Evolutionary conservation across 2,329 filamentous ascomycete species (phyloP), one percentile per base, ranked within the genome.

Genomic region (Beauveria scarabaeidicola): DNA sequence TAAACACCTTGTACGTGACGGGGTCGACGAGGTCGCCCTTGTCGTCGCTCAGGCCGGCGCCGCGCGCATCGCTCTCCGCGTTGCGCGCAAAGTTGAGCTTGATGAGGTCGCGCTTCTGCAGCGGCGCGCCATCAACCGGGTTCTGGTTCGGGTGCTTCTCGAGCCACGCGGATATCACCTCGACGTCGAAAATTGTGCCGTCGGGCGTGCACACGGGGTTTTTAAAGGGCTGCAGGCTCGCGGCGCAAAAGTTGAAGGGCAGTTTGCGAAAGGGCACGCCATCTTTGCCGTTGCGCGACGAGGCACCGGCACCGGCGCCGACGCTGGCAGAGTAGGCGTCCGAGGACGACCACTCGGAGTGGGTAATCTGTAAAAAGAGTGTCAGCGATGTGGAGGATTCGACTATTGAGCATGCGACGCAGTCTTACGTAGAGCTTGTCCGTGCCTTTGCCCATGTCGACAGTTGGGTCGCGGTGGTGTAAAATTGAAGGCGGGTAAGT

Each of bases 241-340:
- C 87, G 63, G 94, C 91, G 82, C 94, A 99, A 77, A 94, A 97
- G 80, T 97, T 97, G 83, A 95, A 99, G 32, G 95, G 94, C 1
- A 99, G 83, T 50, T 91, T 88, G 69, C 88, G 90, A 78, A 97
- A 97, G 41, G 83, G 82, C 52, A 84, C 81, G 56, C 62, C 66
- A 29, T 62, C 57, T 51, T 65, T 66, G 64, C 84, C 82, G 23
- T 74, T 74, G 52, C 80, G 72, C 73, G 80, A 73, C 70, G 81
- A 72, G 60, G 88, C 83, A 66, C 85, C 85, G 60, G 88, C 83
- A 66, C 85, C 85, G 59, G 87, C 81, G 66, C 89, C 89, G 29
- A 82, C 87, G 70, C 86, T 92, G 65, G 91, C 91, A 36, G 89
- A 89, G 75, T 90, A 97, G 61, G 90, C 86, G 73, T 97, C 92